A percentile compares a stretch with the other conserved stretches of the same genome.
Conservation (phyloP, 2,329 filamentous ascomycete species). For the Monilinia vaccinii-corymbosi region DNA sequence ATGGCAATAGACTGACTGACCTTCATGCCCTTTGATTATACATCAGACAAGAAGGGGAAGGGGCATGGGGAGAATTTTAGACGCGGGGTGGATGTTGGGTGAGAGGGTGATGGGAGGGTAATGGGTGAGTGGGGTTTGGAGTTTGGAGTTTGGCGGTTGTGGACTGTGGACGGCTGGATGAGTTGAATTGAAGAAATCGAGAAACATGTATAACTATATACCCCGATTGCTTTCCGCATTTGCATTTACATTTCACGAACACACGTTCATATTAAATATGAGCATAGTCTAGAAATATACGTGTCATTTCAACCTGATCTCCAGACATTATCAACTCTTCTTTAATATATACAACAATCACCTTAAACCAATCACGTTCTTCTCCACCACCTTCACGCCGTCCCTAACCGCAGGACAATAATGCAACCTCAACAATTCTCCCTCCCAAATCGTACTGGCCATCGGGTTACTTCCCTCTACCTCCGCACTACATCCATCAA, state of each 20-base stretch:
- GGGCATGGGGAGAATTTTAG: background rate
- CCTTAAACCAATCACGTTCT: constrained; percentile 35
- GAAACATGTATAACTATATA: background rate
- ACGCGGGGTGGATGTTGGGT: background rate
- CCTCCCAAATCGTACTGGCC: constrained; percentile 86
- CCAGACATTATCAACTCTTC: background rate
- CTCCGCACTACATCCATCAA: constrained; percentile 61
- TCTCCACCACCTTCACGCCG: constrained; percentile 60
- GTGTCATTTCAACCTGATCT: background rate
- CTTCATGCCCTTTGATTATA: background rate
- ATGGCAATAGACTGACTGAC: background rate
- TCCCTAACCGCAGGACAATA: constrained; percentile 82
- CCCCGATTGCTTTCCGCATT: background rate
- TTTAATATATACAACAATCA: constrained; percentile 8
- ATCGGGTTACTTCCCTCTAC: constrained; percentile 87
- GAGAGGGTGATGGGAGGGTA: background rate
- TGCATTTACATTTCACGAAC: background rate
- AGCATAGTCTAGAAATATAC: background rate
- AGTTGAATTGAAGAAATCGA: background rate
- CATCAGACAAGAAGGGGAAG: background rate
- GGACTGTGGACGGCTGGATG: background rate
- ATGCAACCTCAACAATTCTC: constrained; percentile 74
- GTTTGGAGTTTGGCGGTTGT: background rate
- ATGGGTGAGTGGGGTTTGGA: background rate
- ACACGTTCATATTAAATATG: background rate